These are phyloP conservation scores for Rhodamnia argentea DNA, from an alignment of 345 rosid species.

Conservation along the genomic window DNA sequence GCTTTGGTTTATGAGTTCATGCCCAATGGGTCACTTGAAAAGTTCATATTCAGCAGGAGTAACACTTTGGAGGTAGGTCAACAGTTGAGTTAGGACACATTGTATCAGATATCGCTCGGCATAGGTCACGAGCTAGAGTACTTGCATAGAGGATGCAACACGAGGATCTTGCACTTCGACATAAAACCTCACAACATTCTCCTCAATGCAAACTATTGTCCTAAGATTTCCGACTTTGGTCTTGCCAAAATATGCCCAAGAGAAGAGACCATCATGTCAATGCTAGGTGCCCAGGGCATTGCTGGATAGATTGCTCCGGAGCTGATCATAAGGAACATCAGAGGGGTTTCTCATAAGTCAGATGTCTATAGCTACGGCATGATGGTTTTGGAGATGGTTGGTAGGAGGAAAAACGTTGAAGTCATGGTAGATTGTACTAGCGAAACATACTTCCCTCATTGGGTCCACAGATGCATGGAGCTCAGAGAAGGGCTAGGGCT, in stretches of 20 bases:
- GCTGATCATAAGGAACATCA: constrained; percentile 15
- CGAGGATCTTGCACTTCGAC: constrained; percentile 21
- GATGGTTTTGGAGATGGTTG: constrained; percentile 9
- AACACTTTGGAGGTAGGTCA: background rate
- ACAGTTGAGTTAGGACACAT: constrained; percentile 4
- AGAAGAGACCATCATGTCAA: constrained; percentile 17
- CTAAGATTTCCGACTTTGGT: constrained; percentile 37
- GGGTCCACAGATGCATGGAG: background rate
- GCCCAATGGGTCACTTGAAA: constrained; percentile 28
- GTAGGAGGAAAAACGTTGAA: background rate
- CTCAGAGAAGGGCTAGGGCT: background rate
- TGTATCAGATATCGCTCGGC: constrained; percentile 13
- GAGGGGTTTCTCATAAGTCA: constrained; percentile 23
- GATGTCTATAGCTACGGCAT: constrained; percentile 26
- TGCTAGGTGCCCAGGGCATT: constrained; percentile 13
- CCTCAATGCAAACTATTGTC: constrained; percentile 20
- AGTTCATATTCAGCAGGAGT: background rate
- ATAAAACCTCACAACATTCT: constrained; percentile 41
- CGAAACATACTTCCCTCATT: background rate
- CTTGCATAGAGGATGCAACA: constrained; percentile 28
- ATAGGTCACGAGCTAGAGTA: constrained; percentile 28
- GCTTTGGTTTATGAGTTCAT: constrained; percentile 21
- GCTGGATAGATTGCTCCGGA: constrained; percentile 29
- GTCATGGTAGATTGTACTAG: background rate
- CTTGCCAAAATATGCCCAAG: constrained; percentile 24